phyloP scores from a whole-genome alignment of 306 rosid genomes.

The Trifolium dubium region DNA sequence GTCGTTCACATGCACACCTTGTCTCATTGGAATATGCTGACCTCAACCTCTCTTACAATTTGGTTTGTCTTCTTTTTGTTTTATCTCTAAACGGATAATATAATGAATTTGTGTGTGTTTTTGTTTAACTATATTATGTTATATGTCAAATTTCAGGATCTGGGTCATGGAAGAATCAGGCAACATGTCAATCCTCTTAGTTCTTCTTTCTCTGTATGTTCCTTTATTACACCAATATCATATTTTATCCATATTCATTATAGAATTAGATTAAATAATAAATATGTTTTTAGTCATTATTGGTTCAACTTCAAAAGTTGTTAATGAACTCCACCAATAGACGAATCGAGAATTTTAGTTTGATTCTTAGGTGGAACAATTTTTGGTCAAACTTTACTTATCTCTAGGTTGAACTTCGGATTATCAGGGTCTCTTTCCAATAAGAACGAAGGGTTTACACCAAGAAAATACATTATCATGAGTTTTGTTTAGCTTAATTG shows the following conservation, averaged over 20 bases:
- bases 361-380: too few species aligned
- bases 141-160: conserved; percentile 58
- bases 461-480: too few species aligned
- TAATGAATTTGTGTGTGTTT: too few species aligned
- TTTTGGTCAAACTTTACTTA: too few species aligned
- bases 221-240: neutral
- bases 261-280: neutral
- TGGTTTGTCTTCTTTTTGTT: conserved; percentile 23
- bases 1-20: conserved; percentile 72
- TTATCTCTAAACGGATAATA: too few species aligned
- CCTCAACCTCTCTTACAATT: conserved; percentile 69
- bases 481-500: neutral
- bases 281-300: too few species aligned
- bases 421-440: too few species aligned
- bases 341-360: too few species aligned
- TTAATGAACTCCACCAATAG: too few species aligned
- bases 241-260: neutral
- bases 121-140: neutral
- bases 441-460: too few species aligned
- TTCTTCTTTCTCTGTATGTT: conserved; percentile 74
- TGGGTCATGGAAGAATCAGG: conserved; percentile 83
- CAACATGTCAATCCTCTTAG: conserved; percentile 95
- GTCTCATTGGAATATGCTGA: conserved; percentile 85
- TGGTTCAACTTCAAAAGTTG: too few species aligned
- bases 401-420: too few species aligned